A percentile compares a stretch with the other conserved stretches of the same genome.
phyloP scores from a whole-genome alignment of 306 rosid genomes.

The Mimosa pudica region DNA sequence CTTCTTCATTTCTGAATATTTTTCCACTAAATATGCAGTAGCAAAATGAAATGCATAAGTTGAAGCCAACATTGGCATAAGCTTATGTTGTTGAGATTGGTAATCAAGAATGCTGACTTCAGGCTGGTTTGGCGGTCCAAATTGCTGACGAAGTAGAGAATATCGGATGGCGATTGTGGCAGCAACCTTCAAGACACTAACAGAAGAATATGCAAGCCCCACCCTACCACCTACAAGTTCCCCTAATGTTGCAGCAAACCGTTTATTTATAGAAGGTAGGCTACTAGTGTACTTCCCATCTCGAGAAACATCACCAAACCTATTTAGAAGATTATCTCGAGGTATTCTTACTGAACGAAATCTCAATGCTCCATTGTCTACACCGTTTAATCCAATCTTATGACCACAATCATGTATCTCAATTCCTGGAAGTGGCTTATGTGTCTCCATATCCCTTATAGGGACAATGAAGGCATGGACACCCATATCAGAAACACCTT shows the following conservation, averaged over 20 bases:
- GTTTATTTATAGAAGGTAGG: constrained; percentile 75
- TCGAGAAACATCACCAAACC: constrained; percentile 93
- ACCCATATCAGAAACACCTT: constrained; percentile 87
- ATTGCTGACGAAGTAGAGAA: constrained; percentile 90
- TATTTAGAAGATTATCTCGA: constrained; percentile 89
- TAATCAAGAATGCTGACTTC: constrained; percentile 90
- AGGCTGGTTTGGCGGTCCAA: constrained; percentile 94
- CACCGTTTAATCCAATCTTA: constrained; percentile 94
- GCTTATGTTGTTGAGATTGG: constrained; percentile 97
- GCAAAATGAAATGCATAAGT: constrained; percentile 90
- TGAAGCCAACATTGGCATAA: constrained; percentile 99
- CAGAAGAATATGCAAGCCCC: constrained; percentile 91
- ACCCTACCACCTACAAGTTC: constrained; percentile 99
- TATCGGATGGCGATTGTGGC: constrained; percentile 83
- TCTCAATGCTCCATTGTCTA: constrained; percentile 92
- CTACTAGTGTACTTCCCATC: constrained; percentile 88
- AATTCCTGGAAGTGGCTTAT: constrained; percentile 86
- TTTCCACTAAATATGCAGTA: constrained; percentile 66
- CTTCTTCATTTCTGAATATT: constrained; percentile 82
- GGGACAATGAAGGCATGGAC: constrained; percentile 97
- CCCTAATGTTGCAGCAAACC: constrained; percentile 93
- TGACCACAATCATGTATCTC: constrained; percentile 98
- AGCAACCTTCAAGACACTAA: constrained; percentile 80
- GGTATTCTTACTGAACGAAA: constrained; percentile 89
- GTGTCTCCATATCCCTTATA: constrained; percentile 83